Evolutionary conservation across 306 rosid genomes (phyloP).

Genomic region (Sicyos baderoa): DNA sequence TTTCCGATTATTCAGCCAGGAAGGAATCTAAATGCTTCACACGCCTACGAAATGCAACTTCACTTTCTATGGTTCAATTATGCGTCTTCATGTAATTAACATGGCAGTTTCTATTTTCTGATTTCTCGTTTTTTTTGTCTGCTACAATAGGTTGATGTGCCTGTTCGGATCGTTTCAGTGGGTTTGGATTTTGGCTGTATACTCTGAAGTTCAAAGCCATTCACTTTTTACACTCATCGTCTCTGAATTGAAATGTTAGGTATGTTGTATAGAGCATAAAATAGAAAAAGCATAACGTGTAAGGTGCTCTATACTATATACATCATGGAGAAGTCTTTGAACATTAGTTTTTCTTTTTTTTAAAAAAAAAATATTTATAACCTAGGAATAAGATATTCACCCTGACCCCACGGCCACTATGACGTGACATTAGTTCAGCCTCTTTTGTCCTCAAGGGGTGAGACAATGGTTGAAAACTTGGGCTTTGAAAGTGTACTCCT

Average conservation of each 20-base stretch:
- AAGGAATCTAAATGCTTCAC: conserved; percentile 16
- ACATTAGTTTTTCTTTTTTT: not conserved
- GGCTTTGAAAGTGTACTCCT: no score
- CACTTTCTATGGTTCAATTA: conserved; percentile 4
- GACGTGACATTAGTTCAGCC: no score
- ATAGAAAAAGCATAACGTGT: not conserved
- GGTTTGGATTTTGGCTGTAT: conserved; percentile 19
- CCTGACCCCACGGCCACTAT: no score
- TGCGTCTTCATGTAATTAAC: not conserved
- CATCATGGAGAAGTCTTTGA: not conserved
- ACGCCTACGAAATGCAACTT: conserved; percentile 5
- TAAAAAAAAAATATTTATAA: no score
- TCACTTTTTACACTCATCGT: conserved; percentile 11
- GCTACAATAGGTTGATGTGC: conserved; percentile 19
- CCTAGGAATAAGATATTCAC: no score
- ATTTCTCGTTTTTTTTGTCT: not conserved
- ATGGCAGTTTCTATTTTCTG: not conserved
- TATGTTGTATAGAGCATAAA: conserved; percentile 23
- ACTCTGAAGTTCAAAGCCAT: conserved; percentile 21
- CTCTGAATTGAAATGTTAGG: conserved; percentile 47
- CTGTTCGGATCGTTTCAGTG: conserved; percentile 24
- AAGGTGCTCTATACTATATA: no score
- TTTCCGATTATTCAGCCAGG: conserved; percentile 8
- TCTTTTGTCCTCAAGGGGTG: no score
- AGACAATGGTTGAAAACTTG: no score